These are phyloP conservation scores for Russula sp. DNA, from an alignment of 768 basidiomycete genomes.

Conservation along the genomic window DNA sequence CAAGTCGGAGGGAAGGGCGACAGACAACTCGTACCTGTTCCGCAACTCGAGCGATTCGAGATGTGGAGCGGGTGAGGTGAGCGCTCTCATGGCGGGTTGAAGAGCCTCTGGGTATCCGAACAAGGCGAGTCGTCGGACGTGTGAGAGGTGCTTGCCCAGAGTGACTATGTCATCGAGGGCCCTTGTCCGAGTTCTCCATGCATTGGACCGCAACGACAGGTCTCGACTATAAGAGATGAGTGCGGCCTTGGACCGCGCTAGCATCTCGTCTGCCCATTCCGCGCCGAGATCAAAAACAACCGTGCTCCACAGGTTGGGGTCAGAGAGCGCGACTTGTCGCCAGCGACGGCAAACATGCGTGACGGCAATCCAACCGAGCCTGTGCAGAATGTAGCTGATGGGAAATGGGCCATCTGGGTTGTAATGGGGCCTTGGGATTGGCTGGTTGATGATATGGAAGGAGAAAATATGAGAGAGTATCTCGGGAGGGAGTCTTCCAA, in stretches of 20 bases:
- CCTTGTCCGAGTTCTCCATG: neutral
- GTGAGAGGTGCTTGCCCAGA: neutral
- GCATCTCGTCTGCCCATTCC: constrained; percentile 9
- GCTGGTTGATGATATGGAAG: constrained; percentile 4
- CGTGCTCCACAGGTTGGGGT: constrained; percentile 1
- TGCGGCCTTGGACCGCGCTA: neutral
- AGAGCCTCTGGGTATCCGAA: neutral
- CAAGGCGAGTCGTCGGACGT: neutral
- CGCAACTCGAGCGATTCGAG: constrained; percentile 1
- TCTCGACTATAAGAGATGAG: constrained; percentile 3
- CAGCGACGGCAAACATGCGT: constrained; percentile 15
- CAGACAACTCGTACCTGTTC: neutral
- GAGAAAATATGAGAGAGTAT: constrained; percentile 12
- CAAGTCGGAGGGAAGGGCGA: constrained; percentile 4
- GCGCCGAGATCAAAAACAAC: neutral
- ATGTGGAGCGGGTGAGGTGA: constrained; percentile 6
- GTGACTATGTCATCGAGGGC: neutral
- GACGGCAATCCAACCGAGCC: constrained; percentile 18
- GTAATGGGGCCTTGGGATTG: neutral
- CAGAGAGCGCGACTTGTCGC: constrained; percentile 12
- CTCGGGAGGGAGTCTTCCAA: constrained; percentile 13
- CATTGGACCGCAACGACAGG: neutral
- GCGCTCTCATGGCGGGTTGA: neutral
- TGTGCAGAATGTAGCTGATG: neutral
- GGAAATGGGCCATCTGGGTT: neutral